These are phyloP conservation scores for Epithele typhae DNA, from an alignment of 768 basidiomycete species.

Conservation along the genomic window DNA sequence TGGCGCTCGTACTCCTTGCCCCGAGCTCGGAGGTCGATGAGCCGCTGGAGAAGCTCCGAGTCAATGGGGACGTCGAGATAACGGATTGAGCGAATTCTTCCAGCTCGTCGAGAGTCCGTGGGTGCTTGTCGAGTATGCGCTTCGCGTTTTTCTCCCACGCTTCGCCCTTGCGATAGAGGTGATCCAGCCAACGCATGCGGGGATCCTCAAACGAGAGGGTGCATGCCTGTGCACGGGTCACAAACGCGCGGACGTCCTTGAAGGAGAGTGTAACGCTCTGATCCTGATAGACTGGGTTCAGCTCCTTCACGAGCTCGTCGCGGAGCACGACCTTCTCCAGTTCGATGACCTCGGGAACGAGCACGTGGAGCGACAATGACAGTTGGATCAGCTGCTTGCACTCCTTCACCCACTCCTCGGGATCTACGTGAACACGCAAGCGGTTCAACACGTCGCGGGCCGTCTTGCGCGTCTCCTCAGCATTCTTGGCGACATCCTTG, in stretches of 20 bases:
- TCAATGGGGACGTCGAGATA: constrained; percentile 70
- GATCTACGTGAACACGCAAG: constrained; percentile 38
- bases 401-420: constrained; percentile 56
- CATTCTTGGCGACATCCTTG: constrained; percentile 49
- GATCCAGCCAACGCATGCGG: constrained; percentile 58
- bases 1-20: constrained; percentile 80
- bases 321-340: constrained; percentile 80
- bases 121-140: constrained; percentile 57
- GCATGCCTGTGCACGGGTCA: constrained; percentile 67
- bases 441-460: constrained; percentile 49
- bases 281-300: constrained; percentile 67
- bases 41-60: constrained; percentile 55
- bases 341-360: constrained; percentile 71
- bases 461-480: constrained; percentile 58
- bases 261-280: constrained; percentile 52
- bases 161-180: constrained; percentile 61
- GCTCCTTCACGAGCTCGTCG: constrained; percentile 69
- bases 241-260: constrained; percentile 73
- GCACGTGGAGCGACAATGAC: constrained; percentile 76
- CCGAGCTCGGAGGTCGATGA: constrained; percentile 60
- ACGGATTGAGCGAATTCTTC: constrained; percentile 62
- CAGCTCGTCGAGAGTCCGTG: constrained; percentile 74
- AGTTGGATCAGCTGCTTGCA: constrained; percentile 69
- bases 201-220: constrained; percentile 62
- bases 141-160: constrained; percentile 76